Conservation (phyloP, 306 rosid genomes). For the Lathyrus oleraceus region DNA sequence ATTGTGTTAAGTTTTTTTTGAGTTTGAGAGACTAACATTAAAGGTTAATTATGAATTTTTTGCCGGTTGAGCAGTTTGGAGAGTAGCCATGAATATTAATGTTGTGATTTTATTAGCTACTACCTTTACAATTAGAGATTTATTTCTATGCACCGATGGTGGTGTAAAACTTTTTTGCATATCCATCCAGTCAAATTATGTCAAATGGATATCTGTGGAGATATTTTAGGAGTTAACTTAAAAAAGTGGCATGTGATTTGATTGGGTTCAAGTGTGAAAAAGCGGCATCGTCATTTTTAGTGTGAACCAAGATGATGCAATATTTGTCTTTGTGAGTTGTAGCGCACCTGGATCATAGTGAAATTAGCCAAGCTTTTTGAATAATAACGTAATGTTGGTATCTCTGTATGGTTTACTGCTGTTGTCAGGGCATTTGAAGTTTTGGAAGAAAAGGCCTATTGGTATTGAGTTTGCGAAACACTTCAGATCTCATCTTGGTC, state of each 20-base stretch:
- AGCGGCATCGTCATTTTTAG: not conserved
- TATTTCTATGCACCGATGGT: not conserved
- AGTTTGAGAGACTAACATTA: not conserved
- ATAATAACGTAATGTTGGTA: not conserved
- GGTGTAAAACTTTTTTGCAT: not conserved
- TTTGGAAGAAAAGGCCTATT: constrained; percentile 91
- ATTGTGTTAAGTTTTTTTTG: not conserved
- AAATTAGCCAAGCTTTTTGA: constrained; percentile 14
- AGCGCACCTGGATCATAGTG: not conserved
- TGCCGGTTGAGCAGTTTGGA: not conserved
- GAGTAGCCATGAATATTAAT: not conserved
- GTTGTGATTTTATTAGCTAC: constrained; percentile 8
- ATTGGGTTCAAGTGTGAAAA: not conserved
- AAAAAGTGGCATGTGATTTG: not conserved
- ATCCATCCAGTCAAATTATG: not conserved
- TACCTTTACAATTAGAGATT: not conserved
- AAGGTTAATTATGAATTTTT: not conserved
- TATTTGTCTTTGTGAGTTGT: not conserved
- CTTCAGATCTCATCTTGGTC: constrained; percentile 95
- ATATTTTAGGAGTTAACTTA: not conserved
- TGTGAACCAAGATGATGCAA: not conserved
- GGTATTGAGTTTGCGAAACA: constrained; percentile 98
- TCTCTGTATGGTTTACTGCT: constrained; percentile 26
- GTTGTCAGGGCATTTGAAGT: constrained; percentile 83
- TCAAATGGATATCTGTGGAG: not conserved